Base-by-base conservation (phyloP, 768 basidiomycete genomes). In the Galerina sulciceps region DNA sequence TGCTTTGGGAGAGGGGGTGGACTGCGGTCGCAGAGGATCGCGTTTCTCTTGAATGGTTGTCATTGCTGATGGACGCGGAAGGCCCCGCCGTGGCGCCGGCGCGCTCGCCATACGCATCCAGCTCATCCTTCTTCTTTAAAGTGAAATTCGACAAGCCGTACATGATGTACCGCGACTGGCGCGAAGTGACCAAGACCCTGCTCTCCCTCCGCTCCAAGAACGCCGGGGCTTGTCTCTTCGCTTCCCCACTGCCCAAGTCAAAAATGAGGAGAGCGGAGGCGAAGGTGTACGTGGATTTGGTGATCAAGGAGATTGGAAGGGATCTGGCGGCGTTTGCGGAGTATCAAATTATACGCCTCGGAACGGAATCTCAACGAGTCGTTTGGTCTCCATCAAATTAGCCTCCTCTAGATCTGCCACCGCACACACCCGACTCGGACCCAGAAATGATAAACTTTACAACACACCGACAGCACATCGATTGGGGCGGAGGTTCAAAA, bases 61-160 rank as follows among this genome's bases (percentile, higher is more conserved):
- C 45, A 35, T n/a, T 58, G 6, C 51, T 18, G 43, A 8, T 53
- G 34, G 48, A 90, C 93, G 94, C 0, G 79, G 81, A 63, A 97
- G 94, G 91, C 81, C 87, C 18, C 20, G 26, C 23, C 13, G 18
- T 41, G 13, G 34, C 11, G 14, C 34, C 42, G 6, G 23, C 22
- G 35, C 59, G 68, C 15, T 81, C 84, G 1, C 95, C 94, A 0
- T 97, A 98, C 68, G 71, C 80, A 0, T 73, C 87, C 1, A 93
- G 90, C 31, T 86, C 90, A 2, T 89, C 93, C 0, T 96, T 98
- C 81, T 98, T 99, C 83, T 99, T 97, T 87, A 99, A 99, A 71
- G 83, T 99, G 77, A 99, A 99, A 71, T 99, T 98, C 73, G 95
- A 99, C 73, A 94, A 99, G 69, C 96, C 96, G 2, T 99, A 99